Evolutionary conservation across 2,329 filamentous ascomycete genomes (phyloP), one percentile per base, ranked within the genome.

Genomic region (Paracamarosporium sp.): DNA sequence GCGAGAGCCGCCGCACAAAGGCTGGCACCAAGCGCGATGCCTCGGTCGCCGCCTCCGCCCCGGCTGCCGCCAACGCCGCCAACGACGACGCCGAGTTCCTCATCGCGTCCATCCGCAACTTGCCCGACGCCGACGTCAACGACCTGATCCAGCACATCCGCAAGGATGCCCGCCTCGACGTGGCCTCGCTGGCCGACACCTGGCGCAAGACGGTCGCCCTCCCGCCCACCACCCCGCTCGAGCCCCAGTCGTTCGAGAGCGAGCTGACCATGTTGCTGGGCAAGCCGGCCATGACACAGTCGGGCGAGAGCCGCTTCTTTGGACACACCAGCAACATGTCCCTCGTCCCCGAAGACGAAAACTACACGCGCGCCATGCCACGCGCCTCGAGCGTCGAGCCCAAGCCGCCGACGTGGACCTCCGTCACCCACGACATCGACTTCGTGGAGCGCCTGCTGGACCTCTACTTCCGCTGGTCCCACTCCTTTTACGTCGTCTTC

Each of bases 401-500:
- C 51, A 56, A 61, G 41, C 64, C 63, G 15, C 60, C 71, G 30
- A 74, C 70, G 4, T 91, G 88, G 89, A 90, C 88, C 1, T 79
- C 67, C 36, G 81, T 90, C 22, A 89, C 87, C 1, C 68, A 73
- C 3, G 87, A 91, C 62, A 66, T 79, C 12, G 76, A 72, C 12
- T 81, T 91, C 28, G 85, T 91, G 1, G 81, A 87, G 59, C 87
- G 88, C 64, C 79, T 91, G 9, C 76, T 91, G 51, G 81, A 84
- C 0, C 78, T 90, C 30, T 91, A 91, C 75, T 91, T 91, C 63
- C 65, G 65, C 12, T 90, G 88, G 78, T 92, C 89, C 85, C 91
- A 92, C 70, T 88, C 90, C 2, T 91, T 89, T 12, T 91, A 91
- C 74, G 86, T 88, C 3, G 86, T 90, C 2, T 82, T 92, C 43